Base-by-base conservation (phyloP, 805 yeast species). In the Nakazawaea laoshanensis region DNA sequence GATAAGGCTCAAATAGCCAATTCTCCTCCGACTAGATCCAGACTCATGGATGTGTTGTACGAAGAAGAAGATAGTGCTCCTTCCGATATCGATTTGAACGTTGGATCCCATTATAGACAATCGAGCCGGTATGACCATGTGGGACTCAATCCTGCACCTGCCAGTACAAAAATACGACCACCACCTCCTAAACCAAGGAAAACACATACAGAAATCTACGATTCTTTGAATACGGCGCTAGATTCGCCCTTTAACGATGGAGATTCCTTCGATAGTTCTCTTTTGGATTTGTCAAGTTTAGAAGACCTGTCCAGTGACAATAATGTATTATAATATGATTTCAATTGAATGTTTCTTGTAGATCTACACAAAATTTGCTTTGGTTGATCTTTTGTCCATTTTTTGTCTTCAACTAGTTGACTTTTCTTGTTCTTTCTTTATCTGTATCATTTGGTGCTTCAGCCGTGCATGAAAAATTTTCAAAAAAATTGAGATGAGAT, bases 31-130 rank as follows among this genome's bases (percentile, higher is more conserved):
- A 9, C 14, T 9, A 34, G 31, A n/a, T 7, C 5, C 9, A 8
- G 39, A 16, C 35, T 23, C 11, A 36, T 36, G 39, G 39, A 31
- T 27, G 29, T 36, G 10, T 16, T 36, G 11, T 31, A 31, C 22
- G 39, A 36, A 16, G 39, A 36, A 24, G 39, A 36, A 10, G 19
- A 17, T 9, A 14, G 19, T 4, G 14, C 24, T 7, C 22, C 8
- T 15, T 20, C 15, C 19, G 17, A 27, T 19, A 7, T 19, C 19
- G 13, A 11, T 30, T 14, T 11, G 16, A 18, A 7, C 25, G 7
- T 7, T 8, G 23, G 13, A 7, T 12, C 33, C 8, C 30, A 32
- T 19, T 34, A 34, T 18, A 34, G 29, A 16, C 24, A 34, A 20
- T 29, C 33, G 5, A 24, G 33, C 9, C 11, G 37, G n/a, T 34